Percentiles rank a stretch among this genome's conserved stretches.
phyloP scores from a whole-genome alignment of 2,329 filamentous ascomycete species.

The Fusarium sp. region DNA sequence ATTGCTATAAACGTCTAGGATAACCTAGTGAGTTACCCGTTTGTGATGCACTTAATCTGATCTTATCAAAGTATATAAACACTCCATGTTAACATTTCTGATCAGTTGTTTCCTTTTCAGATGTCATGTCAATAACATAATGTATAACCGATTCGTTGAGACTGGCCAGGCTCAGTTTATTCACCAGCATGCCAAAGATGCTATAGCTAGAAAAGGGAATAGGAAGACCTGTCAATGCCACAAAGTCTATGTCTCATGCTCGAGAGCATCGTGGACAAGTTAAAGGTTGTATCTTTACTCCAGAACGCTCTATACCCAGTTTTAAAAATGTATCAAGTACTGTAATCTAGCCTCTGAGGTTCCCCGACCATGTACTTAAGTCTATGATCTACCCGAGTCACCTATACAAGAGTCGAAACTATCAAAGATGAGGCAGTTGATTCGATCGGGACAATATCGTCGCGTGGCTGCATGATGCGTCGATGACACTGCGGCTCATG shows the following conservation, averaged over 20 bases:
- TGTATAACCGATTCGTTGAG: conserved; percentile 42
- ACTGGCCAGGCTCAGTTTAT: conserved; percentile 31
- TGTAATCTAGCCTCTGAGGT: conserved; percentile 17
- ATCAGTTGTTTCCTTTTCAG: background rate
- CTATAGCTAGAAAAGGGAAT: conserved; percentile 4
- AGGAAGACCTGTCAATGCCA: conserved; percentile 22
- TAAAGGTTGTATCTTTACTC: conserved; percentile 24
- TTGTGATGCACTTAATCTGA: fast-evolving
- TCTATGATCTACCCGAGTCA: conserved; percentile 32
- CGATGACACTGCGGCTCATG: conserved; percentile 32
- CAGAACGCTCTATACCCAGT: fast-evolving
- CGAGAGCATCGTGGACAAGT: conserved; percentile 35
- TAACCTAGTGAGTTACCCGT: conserved; percentile 21
- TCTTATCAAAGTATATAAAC: background rate
- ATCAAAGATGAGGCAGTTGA: conserved; percentile 33
- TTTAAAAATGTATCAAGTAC: background rate
- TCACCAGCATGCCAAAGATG: conserved; percentile 21
- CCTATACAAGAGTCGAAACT: conserved; percentile 28
- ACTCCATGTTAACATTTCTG: fast-evolving
- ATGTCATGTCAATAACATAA: conserved; percentile 41
- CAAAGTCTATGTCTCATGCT: conserved; percentile 28
- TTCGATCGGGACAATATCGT: conserved; percentile 27
- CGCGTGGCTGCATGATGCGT: conserved; percentile 32
- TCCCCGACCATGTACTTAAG: conserved; percentile 21
- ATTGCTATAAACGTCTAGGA: background rate